Percentiles rank a stretch among this genome's conserved stretches.
These are phyloP conservation scores for Suillus brevipes DNA, from an alignment of 768 basidiomycete species.

Conservation along the genomic window DNA sequence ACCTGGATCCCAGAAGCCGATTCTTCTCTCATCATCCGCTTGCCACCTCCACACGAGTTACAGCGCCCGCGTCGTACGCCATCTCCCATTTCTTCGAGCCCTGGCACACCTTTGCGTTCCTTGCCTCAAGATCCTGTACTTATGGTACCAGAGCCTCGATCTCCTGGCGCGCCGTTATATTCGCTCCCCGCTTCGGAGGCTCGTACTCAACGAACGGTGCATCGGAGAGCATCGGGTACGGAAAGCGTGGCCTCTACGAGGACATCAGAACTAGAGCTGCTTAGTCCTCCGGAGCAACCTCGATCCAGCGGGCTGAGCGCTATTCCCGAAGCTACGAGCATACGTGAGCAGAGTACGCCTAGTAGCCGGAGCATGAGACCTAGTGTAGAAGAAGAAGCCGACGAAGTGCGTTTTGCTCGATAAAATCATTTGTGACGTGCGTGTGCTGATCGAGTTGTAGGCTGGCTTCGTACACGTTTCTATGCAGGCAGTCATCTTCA, in stretches of 20 bases:
- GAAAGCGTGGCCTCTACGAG: slow-evolving; percentile 49
- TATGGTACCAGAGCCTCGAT: slow-evolving; percentile 35
- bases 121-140: slow-evolving; percentile 33
- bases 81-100: slow-evolving; percentile 25
- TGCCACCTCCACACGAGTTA: slow-evolving; percentile 67
- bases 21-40: slow-evolving; percentile 51
- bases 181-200: slow-evolving; percentile 13
- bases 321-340: slow-evolving; percentile 56
- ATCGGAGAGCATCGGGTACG: slow-evolving; percentile 47
- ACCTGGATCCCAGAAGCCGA: slow-evolving; percentile 60
- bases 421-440: not conserved
- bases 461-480: slow-evolving; percentile 37
- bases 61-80: slow-evolving; percentile 35
- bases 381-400: slow-evolving; percentile 35
- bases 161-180: slow-evolving; percentile 21
- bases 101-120: slow-evolving; percentile 43
- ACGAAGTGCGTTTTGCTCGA: slow-evolving; percentile 28
- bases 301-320: slow-evolving; percentile 46
- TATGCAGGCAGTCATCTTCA: slow-evolving; percentile 33
- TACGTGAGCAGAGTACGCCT: slow-evolving; percentile 28
- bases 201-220: slow-evolving; percentile 37
- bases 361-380: slow-evolving; percentile 34
- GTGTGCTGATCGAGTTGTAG: slow-evolving; percentile 13
- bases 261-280: slow-evolving; percentile 53
- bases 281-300: slow-evolving; percentile 43